Evolutionary conservation across 1,284 basidiomycete genomes (phyloP).

Genomic region (Coniophora puteana): DNA sequence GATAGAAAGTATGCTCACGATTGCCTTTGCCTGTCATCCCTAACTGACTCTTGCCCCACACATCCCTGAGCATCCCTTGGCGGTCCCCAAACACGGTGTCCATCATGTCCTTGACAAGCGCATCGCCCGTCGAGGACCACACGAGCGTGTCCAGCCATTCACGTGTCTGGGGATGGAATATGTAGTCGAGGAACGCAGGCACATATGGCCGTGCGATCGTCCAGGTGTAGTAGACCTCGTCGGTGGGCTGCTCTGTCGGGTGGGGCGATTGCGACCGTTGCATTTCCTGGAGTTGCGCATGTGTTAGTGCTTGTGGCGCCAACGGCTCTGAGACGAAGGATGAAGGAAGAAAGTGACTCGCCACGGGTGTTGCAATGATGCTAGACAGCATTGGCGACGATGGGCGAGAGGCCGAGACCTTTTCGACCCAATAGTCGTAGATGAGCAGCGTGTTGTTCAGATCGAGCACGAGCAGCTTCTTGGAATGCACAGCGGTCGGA

Average conservation of each 20-base stretch:
- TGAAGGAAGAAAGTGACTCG: too few relatives aligned
- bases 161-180: constrained; percentile 52
- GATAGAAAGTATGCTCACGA: constrained; percentile 56
- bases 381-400: too few relatives aligned
- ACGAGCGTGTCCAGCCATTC: constrained; percentile 78
- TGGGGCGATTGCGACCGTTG: constrained; percentile 45
- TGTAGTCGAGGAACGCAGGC: constrained; percentile 56
- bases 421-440: too few relatives aligned
- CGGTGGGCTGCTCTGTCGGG: too few relatives aligned
- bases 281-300: too few relatives aligned
- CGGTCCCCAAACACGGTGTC: constrained; percentile 46
- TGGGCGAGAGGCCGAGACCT: too few relatives aligned
- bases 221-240: too few relatives aligned
- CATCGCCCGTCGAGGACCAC: constrained; percentile 83
- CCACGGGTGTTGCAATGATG: too few relatives aligned
- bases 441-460: constrained; percentile 82
- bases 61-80: constrained; percentile 45
- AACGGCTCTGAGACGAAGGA: too few relatives aligned
- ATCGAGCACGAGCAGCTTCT: constrained; percentile 78
- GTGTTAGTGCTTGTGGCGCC: too few relatives aligned
- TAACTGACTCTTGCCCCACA: constrained; percentile 83
- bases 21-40: constrained; percentile 58
- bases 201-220: constrained; percentile 84
- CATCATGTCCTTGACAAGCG: constrained; percentile 76
- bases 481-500: constrained; percentile 30